These are phyloP conservation scores for Blyttiomyces sp. DNA, from an alignment of 371 early-diverging fungal species.

Conservation along the genomic window DNA sequence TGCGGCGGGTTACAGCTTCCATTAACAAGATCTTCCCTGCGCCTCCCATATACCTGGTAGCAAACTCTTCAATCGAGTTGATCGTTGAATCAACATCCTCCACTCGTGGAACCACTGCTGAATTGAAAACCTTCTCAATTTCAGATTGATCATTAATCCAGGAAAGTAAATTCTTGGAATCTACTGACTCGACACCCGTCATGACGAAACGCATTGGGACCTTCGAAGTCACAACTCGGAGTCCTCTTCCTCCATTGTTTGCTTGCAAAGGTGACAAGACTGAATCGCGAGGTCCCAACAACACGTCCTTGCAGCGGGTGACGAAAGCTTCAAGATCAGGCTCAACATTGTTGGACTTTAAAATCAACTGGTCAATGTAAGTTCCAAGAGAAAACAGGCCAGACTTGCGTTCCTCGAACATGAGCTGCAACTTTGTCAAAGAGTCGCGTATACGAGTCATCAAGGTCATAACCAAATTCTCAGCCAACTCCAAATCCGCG, in stretches of 20 bases:
- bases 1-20: too few relatives aligned
- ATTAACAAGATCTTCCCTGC: constrained; percentile 1
- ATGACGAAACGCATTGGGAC: background rate
- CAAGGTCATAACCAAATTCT: background rate
- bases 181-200: constrained; percentile 4
- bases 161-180: background rate
- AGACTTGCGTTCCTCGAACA: constrained; percentile 6
- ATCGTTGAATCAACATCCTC: background rate
- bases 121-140: background rate
- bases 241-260: too few relatives aligned
- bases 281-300: background rate
- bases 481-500: background rate
- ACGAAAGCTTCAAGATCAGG: background rate
- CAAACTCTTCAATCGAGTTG: background rate
- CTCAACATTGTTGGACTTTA: background rate
- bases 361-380: background rate
- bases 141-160: background rate
- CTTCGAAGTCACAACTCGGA: background rate
- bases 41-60: background rate
- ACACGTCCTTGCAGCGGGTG: background rate
- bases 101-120: background rate
- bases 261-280: too few relatives aligned
- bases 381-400: constrained; percentile 3
- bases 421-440: background rate
- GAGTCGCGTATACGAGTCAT: background rate